These are phyloP conservation scores for Lathyrus sativus DNA, from an alignment of 306 rosid species.

Conservation along the genomic window DNA sequence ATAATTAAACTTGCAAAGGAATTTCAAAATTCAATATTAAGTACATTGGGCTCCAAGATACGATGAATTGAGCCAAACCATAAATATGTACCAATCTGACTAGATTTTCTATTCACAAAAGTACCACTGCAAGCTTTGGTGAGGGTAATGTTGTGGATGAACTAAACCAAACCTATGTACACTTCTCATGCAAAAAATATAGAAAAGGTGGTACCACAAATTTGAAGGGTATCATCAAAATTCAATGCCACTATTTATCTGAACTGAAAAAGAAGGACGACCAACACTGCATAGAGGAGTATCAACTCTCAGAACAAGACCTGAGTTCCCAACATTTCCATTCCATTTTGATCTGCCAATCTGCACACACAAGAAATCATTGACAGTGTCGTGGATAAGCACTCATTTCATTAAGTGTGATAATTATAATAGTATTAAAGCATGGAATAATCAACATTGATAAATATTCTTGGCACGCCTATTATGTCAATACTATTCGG, in stretches of 20 bases:
- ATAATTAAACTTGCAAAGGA: constrained; percentile 21
- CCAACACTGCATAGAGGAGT: constrained; percentile 72
- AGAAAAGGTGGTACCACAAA: constrained; percentile 25
- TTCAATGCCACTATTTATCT: constrained; percentile 87
- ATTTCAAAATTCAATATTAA: constrained; percentile 25
- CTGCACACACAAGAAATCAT: constrained; percentile 45
- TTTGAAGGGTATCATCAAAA: constrained; percentile 47
- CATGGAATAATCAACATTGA: background rate
- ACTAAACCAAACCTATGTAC: constrained; percentile 58
- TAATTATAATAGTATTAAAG: background rate
- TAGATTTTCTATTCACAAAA: constrained; percentile 47
- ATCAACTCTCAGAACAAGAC: constrained; percentile 77
- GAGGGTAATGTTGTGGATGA: background rate
- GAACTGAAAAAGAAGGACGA: constrained; percentile 79
- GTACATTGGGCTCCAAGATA: constrained; percentile 32
- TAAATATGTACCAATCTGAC: constrained; percentile 12
- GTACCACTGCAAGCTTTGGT: constrained; percentile 13
- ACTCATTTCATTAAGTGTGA: no score
- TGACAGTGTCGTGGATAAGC: no score
- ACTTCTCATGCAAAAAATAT: constrained; percentile 46
- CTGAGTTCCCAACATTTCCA: constrained; percentile 89
- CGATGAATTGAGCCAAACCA: constrained; percentile 26
- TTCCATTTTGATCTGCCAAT: constrained; percentile 98
- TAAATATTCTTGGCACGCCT: background rate
- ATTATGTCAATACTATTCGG: background rate